Conservation (phyloP, 257 asterid species). For the Fraxinus americana region DNA sequence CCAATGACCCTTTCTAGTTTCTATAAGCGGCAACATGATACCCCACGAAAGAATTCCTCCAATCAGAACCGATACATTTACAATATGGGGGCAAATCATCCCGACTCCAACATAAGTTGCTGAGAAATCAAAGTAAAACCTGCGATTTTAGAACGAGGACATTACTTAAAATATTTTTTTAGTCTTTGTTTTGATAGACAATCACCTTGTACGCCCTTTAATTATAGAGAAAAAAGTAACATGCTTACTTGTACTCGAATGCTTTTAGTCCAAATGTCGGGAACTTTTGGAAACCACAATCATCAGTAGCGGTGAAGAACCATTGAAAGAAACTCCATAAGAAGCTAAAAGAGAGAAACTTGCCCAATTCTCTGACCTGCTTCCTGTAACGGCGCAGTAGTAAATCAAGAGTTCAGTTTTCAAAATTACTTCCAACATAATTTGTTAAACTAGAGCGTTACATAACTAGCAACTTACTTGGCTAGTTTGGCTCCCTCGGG, state of each 20-base stretch:
- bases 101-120: slow-evolving; percentile 55
- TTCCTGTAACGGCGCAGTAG: slow-evolving; percentile 27
- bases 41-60: slow-evolving; percentile 58
- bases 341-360: slow-evolving; percentile 49
- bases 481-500: slow-evolving; percentile 1
- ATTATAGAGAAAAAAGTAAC: background rate
- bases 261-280: slow-evolving; percentile 51
- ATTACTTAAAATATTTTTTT: no score
- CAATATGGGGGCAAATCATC: slow-evolving; percentile 52
- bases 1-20: slow-evolving; percentile 43
- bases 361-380: slow-evolving; percentile 38
- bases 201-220: no score
- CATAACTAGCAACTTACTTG: slow-evolving; percentile 33
- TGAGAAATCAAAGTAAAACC: slow-evolving; percentile 53
- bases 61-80: slow-evolving; percentile 39
- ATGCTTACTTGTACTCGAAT: slow-evolving; percentile 29
- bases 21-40: slow-evolving; percentile 51
- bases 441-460: background rate
- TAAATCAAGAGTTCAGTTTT: background rate
- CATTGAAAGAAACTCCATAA: slow-evolving; percentile 58
- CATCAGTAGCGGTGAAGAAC: slow-evolving; percentile 48
- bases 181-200: no score
- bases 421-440: background rate
- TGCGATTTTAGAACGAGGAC: slow-evolving; percentile 9
- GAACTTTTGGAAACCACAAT: slow-evolving; percentile 41